These are phyloP conservation scores for Elongisporangium prolatum DNA, from an alignment of 352 stramenopile genomes.

Conservation along the genomic window DNA sequence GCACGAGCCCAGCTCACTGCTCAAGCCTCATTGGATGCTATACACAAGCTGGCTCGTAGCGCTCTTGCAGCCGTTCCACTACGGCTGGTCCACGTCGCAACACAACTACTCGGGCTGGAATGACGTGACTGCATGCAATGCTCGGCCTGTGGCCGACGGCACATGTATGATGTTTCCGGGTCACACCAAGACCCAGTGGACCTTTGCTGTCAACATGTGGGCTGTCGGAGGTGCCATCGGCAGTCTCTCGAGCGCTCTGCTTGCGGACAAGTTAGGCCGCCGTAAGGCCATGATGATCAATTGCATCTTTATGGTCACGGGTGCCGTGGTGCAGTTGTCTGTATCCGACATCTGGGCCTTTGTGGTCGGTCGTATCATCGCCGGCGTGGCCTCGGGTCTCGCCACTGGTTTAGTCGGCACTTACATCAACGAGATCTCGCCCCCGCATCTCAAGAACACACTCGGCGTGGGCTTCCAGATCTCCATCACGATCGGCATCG, in stretches of 20 bases:
- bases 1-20: background rate
- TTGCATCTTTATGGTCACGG: conserved; percentile 28
- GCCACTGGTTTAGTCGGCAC: conserved; percentile 10
- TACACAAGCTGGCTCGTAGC: conserved; percentile 18
- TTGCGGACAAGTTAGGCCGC: conserved; percentile 5
- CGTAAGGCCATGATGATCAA: conserved; percentile 13
- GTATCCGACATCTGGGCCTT: conserved; percentile 12
- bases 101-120: conserved; percentile 31
- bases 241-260: background rate
- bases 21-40: conserved; percentile 23
- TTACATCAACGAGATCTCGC: conserved; percentile 21
- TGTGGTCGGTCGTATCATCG: conserved; percentile 19
- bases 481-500: conserved; percentile 16
- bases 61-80: conserved; percentile 21
- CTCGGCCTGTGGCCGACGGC: conserved; percentile 5
- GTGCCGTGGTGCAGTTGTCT: conserved; percentile 14
- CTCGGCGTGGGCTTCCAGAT: conserved; percentile 21
- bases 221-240: conserved; percentile 34
- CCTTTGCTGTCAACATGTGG: conserved; percentile 35
- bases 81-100: conserved; percentile 34
- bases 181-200: conserved; percentile 24
- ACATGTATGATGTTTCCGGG: conserved; percentile 14
- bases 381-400: conserved; percentile 20
- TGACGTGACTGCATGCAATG: conserved; percentile 16
- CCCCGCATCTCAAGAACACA: conserved; percentile 14